Base-by-base conservation (phyloP, 2,329 filamentous ascomycete genomes). In the Trichoderma sp. region DNA sequence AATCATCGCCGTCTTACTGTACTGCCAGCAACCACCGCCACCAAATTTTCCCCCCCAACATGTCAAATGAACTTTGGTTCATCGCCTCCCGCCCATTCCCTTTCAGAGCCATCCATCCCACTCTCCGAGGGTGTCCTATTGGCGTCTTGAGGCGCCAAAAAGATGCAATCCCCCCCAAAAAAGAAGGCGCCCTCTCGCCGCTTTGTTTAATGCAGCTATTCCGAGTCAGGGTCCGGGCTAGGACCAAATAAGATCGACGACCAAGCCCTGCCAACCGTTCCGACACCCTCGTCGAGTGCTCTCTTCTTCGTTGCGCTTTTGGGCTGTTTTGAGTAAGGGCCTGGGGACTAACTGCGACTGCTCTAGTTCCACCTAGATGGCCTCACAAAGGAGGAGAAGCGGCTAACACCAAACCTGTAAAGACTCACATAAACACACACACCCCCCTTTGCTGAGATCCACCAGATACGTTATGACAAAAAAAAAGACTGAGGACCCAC, bases 181-280 rank as follows among this genome's bases (percentile, higher is more conserved):
- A 60, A 22, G 57, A 32, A 56, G 37, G 66, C 50, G 27, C 19
- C 56, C 34, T 58, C 29, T 52, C 50, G 48, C 57, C 50, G 58
- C 59, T 48, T 35, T 53, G 59, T 39, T 64, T 57, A 32, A 54
- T 58, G 66, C 66, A 64, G 59, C 66, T 53, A 58, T 61, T 61
- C 48, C 57, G 65, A 61, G 57, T 56, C 65, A 57, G 34, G 57
- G 17, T 29, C 29, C 22, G n/a, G 45, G 37, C 66, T 64, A 68
- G 66, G 52, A 68, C 59, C 39, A 68, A 68, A 64, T 42, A n/a
- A 64, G 66, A 68, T 68, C 66, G 50, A 57, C 59, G 39, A 29
- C 59, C 39, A 48, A 57, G 48, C 50, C 50, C 35, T 52, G 56
- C 52, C 22, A 61, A 15, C 45, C 17, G 15, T 61, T 9, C 58